phyloP scores from a whole-genome alignment of 2,329 filamentous ascomycete genomes.

The Diaporthe amygdali region DNA sequence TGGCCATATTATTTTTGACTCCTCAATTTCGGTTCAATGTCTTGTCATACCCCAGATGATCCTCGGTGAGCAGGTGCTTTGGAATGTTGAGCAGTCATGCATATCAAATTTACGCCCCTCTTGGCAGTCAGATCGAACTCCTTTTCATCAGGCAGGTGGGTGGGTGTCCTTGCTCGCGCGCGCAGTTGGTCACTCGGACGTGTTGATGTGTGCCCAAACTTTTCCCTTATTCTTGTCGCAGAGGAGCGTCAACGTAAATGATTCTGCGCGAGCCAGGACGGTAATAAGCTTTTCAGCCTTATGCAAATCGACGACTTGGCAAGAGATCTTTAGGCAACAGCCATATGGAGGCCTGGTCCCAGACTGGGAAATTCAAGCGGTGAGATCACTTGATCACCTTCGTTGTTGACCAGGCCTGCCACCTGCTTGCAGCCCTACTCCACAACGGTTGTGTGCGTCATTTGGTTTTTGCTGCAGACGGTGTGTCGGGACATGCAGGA shows the following conservation, averaged over 20 bases:
- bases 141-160: too few species aligned
- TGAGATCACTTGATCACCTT: not conserved
- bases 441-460: not conserved
- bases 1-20: not conserved
- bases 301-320: not conserved
- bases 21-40: not conserved
- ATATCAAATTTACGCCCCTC: not conserved
- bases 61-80: not conserved
- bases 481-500: not conserved
- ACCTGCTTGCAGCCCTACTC: not conserved
- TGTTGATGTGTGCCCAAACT: too few species aligned
- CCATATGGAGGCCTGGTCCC: not conserved
- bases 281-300: not conserved
- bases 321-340: not conserved
- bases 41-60: not conserved
- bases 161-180: not conserved
- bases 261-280: not conserved
- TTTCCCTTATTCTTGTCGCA: too few species aligned
- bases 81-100: not conserved
- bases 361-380: not conserved
- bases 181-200: not conserved
- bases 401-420: not conserved
- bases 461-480: not conserved
- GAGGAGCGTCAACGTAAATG: too few species aligned
- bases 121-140: not conserved